phyloP scores from a whole-genome alignment of 2,329 filamentous ascomycete species.

The Lasiodiplodia citricola region DNA sequence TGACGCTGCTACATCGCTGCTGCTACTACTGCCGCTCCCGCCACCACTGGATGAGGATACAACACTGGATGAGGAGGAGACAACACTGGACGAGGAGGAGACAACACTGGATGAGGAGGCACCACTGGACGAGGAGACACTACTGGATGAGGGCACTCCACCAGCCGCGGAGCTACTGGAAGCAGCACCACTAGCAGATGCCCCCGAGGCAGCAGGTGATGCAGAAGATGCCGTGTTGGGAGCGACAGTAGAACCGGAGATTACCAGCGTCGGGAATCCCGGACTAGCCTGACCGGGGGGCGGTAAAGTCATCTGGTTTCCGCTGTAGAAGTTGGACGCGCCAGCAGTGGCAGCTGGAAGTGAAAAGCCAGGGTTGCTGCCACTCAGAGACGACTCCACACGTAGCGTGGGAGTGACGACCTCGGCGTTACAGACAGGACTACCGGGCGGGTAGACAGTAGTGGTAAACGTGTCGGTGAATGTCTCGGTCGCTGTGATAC shows the following conservation, averaged over 20 bases:
- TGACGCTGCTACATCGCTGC: not conserved
- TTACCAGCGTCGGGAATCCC: not conserved
- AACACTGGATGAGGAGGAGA: too few species aligned
- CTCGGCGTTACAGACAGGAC: constrained; percentile 9
- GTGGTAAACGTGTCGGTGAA: constrained; percentile 5
- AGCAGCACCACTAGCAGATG: not conserved
- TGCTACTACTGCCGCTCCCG: too few species aligned
- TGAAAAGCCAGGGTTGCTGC: constrained; percentile 2
- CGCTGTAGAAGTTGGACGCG: not conserved
- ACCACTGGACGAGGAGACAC: not conserved
- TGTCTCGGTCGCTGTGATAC: constrained; percentile 1
- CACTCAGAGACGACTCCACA: not conserved
- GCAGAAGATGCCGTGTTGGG: not conserved
- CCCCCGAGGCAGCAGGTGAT: not conserved
- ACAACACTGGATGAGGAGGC: not conserved
- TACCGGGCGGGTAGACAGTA: constrained; percentile 20
- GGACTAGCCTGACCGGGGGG: not conserved
- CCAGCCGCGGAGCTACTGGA: not conserved
- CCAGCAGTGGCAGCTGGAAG: not conserved
- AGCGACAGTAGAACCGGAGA: not conserved
- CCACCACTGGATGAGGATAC: not conserved
- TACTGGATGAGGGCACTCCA: not conserved
- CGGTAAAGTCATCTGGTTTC: constrained; percentile 11
- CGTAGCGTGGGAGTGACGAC: not conserved
- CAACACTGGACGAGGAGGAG: not conserved